These are phyloP conservation scores for Tremellales sp. DNA, from an alignment of 1,284 basidiomycete species.

Conservation along the genomic window DNA sequence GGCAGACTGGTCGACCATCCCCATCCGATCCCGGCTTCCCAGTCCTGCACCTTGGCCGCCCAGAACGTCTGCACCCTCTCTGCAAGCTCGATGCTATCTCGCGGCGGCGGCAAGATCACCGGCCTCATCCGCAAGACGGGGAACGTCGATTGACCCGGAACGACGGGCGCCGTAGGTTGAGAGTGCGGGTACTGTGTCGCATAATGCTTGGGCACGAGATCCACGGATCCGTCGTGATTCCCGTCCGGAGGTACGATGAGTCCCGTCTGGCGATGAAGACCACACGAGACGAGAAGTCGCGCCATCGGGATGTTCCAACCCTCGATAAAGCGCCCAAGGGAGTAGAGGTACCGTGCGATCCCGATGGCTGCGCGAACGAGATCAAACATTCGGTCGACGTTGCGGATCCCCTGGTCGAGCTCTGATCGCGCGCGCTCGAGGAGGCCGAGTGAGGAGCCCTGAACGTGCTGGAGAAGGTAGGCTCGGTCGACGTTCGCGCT, in stretches of 20 bases:
- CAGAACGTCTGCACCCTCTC: constrained; percentile 36
- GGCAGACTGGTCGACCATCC: constrained; percentile 29
- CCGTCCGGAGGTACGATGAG: constrained; percentile 18
- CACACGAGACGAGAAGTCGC: constrained; percentile 32
- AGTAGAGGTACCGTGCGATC: constrained; percentile 29
- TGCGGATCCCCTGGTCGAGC: constrained; percentile 29
- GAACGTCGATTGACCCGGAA: constrained; percentile 1
- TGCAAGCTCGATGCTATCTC: constrained; percentile 34
- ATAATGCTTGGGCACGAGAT: constrained; percentile 18
- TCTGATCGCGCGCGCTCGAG: constrained; percentile 28
- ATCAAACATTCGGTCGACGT: constrained; percentile 33
- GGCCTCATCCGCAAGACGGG: constrained; percentile 28
- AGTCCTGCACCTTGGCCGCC: constrained; percentile 37
- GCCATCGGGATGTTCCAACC: constrained; percentile 34
- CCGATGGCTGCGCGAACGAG: constrained; percentile 31
- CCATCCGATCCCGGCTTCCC: constrained; percentile 28
- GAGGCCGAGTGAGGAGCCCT: constrained; percentile 13
- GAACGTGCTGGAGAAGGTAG: constrained; percentile 18
- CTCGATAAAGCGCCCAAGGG: constrained; percentile 33
- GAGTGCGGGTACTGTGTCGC: constrained; percentile 15
- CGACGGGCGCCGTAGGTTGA: neutral
- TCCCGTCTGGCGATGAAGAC: constrained; percentile 31
- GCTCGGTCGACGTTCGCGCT: constrained; percentile 7
- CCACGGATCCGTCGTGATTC: neutral
- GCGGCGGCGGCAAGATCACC: constrained; percentile 32